phyloP scores from a whole-genome alignment of 139 green algal genomes.

The Coelastrella sp. region DNA sequence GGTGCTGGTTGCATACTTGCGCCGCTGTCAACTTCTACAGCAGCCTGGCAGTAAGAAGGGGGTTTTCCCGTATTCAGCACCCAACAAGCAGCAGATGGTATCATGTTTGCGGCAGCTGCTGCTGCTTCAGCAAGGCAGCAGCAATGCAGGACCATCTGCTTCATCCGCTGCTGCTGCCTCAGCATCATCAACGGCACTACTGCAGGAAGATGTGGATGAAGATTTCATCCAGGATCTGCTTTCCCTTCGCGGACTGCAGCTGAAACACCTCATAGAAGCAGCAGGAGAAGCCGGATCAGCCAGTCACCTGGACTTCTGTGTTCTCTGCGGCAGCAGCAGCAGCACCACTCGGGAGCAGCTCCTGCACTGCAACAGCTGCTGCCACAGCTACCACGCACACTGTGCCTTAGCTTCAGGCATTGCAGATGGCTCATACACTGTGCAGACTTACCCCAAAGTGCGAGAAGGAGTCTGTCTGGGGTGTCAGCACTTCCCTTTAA shows the following conservation, averaged over 20 bases:
- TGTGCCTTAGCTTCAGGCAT: not conserved
- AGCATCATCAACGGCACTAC: too few species aligned
- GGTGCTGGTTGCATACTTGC: conserved; percentile 10
- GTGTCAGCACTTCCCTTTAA: conserved; percentile 25
- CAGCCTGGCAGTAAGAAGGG: not conserved
- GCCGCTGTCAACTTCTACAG: conserved; percentile 8
- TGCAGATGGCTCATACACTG: not conserved
- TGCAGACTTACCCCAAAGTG: conserved; percentile 15
- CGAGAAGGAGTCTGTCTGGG: conserved; percentile 11
- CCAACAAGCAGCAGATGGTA: not conserved
- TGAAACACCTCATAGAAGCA: conserved; percentile 3
- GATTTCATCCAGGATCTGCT: conserved; percentile 9
- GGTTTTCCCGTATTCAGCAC: not conserved
- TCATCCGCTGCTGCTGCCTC: too few species aligned
- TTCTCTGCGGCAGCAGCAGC: conserved; percentile 25
- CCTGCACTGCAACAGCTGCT: conserved; percentile 22
- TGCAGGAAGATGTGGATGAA: too few species aligned
- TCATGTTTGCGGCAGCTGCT: conserved; percentile 15
- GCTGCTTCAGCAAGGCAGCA: not conserved
- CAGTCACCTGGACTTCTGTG: conserved; percentile 31
- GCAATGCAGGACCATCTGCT: too few species aligned
- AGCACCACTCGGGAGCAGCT: not conserved
- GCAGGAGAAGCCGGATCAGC: not conserved
- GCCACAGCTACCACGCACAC: conserved; percentile 8
- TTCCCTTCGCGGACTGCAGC: not conserved